Conservation (phyloP, 805 yeast species). For the Vanderwaltozyma polyspora region DNA sequence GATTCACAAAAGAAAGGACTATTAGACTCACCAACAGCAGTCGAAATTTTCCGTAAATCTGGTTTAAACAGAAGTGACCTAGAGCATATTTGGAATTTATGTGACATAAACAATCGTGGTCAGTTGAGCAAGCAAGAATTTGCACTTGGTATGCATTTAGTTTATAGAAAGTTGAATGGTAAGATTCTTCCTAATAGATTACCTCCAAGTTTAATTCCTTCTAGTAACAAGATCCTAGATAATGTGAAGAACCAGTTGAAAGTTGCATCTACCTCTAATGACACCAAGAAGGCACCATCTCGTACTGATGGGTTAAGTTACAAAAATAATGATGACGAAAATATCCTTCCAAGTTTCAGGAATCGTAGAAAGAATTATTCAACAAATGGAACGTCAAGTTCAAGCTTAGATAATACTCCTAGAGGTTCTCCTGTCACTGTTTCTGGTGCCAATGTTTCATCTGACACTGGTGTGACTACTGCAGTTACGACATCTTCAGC, state of each 20-base stretch:
- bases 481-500: neutral
- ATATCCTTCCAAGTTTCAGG: slow-evolving; percentile 54
- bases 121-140: slow-evolving; percentile 79
- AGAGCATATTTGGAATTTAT: slow-evolving; percentile 81
- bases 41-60: slow-evolving; percentile 79
- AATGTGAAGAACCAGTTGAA: slow-evolving; percentile 48
- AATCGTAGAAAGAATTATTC: slow-evolving; percentile 27
- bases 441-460: neutral
- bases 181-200: slow-evolving; percentile 64
- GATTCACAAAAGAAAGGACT: slow-evolving; percentile 59
- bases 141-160: slow-evolving; percentile 93
- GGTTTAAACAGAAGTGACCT: slow-evolving; percentile 76
- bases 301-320: slow-evolving; percentile 33
- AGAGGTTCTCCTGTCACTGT: neutral
- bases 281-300: neutral
- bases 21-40: slow-evolving; percentile 70
- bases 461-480: neutral
- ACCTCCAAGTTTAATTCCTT: slow-evolving; percentile 85
- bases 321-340: slow-evolving; percentile 70
- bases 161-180: slow-evolving; percentile 81
- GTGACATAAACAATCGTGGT: slow-evolving; percentile 74
- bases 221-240: slow-evolving; percentile 63
- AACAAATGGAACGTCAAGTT: neutral
- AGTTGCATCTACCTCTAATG: slow-evolving; percentile 3
- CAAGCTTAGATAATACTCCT: neutral